phyloP scores from a whole-genome alignment of 371 early-diverging fungal genomes.

The Syncephalastrum monosporum region DNA sequence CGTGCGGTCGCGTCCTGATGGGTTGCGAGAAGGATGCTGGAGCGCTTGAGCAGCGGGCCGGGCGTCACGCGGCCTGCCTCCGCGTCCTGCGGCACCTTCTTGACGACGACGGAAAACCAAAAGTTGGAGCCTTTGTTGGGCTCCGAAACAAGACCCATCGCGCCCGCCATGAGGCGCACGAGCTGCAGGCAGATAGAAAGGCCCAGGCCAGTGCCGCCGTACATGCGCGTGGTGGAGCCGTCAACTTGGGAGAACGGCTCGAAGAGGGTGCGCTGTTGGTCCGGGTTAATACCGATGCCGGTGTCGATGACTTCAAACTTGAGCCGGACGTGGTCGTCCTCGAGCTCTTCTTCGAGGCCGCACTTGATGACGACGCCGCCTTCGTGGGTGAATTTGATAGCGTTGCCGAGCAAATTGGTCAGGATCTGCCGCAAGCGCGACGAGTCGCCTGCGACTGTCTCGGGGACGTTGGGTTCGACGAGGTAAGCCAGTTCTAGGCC shows the following conservation, averaged over 20 bases:
- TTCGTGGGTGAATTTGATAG: constrained; percentile 66
- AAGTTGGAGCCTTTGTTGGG: constrained; percentile 59
- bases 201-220: constrained; percentile 69
- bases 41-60: constrained; percentile 18
- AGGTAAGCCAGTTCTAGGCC: constrained; percentile 52
- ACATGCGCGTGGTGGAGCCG: constrained; percentile 55
- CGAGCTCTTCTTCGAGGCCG: constrained; percentile 27
- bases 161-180: constrained; percentile 59
- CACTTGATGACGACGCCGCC: constrained; percentile 56
- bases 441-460: constrained; percentile 37
- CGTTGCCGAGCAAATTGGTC: constrained; percentile 57
- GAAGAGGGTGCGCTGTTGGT: constrained; percentile 53
- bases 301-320: constrained; percentile 60
- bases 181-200: constrained; percentile 58
- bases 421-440: constrained; percentile 48
- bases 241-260: constrained; percentile 67
- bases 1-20: constrained; percentile 32
- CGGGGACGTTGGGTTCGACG: constrained; percentile 48
- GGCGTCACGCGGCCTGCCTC: constrained; percentile 11
- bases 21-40: constrained; percentile 39
- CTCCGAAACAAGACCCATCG: constrained; percentile 49
- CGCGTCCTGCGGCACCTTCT: constrained; percentile 24
- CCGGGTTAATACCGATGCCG: constrained; percentile 61
- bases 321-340: constrained; percentile 19
- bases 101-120: constrained; percentile 49